Conservation (phyloP, 495 filamentous ascomycete genomes). For the Barbatosphaeria neglecta region DNA sequence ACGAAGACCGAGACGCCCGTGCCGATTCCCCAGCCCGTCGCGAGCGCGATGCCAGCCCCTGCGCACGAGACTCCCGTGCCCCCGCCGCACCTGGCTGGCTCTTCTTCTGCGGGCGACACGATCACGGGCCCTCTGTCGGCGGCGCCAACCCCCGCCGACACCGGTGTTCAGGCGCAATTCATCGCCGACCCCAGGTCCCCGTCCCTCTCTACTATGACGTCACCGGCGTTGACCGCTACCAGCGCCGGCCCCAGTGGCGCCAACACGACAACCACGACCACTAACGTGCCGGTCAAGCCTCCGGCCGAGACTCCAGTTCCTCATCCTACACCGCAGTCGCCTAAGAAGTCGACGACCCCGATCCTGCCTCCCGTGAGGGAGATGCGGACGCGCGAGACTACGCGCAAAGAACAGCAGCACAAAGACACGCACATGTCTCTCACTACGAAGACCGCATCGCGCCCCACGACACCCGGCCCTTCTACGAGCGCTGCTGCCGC, state of each 20-base stretch:
- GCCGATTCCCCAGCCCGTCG: constrained; percentile 30
- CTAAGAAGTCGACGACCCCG: constrained; percentile 40
- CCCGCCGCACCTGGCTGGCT: constrained; percentile 36
- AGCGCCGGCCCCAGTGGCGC: constrained; percentile 9
- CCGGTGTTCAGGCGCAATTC: constrained; percentile 16
- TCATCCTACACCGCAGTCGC: constrained; percentile 19
- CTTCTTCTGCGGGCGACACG: constrained; percentile 34
- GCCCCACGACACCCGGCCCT: constrained; percentile 15
- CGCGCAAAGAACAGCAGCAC: constrained; percentile 17
- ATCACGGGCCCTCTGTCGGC: constrained; percentile 20
- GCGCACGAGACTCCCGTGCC: constrained; percentile 39
- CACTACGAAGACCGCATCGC: constrained; percentile 18
- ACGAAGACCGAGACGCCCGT: constrained; percentile 46
- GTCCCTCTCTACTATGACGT: not conserved
- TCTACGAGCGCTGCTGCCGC: not conserved
- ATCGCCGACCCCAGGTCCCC: constrained; percentile 7
- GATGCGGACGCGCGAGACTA: constrained; percentile 15
- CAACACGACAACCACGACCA: not conserved
- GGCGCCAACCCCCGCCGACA: constrained; percentile 29
- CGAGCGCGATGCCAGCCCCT: constrained; percentile 7
- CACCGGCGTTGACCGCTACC: not conserved
- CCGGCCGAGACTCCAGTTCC: constrained; percentile 18
- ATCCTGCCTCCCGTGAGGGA: constrained; percentile 40
- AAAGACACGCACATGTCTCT: constrained; percentile 10
- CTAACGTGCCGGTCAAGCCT: constrained; percentile 13